These are phyloP conservation scores for Magnusiomyces ingens DNA, from an alignment of 1,139 yeast species.

Conservation along the genomic window DNA sequence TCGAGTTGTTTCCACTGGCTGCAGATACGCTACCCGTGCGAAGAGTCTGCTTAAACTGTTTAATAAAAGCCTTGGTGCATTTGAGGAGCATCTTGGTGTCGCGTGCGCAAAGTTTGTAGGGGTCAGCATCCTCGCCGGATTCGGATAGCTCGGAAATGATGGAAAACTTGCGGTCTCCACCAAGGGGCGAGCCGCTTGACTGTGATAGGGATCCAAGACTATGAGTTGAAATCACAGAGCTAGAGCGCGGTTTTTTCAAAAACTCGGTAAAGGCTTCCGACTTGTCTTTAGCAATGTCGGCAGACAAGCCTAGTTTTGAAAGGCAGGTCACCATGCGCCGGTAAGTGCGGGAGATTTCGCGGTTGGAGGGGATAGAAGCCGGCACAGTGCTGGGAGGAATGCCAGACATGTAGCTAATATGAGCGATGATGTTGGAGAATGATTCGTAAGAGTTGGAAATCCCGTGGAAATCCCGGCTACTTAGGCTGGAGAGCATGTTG, in stretches of 20 bases:
- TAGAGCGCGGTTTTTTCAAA: conserved; percentile 9
- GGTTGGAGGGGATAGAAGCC: conserved; percentile 18
- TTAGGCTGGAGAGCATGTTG: conserved; percentile 15
- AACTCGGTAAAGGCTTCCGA: not conserved
- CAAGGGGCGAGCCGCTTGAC: conserved; percentile 1
- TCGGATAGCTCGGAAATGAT: conserved; percentile 14
- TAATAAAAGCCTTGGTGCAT: conserved; percentile 11
- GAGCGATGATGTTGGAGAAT: conserved; percentile 23
- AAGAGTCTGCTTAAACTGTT: conserved; percentile 6
- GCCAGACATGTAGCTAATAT: conserved; percentile 24
- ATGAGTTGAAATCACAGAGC: conserved; percentile 12
- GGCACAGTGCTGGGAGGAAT: conserved; percentile 28
- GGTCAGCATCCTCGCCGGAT: conserved; percentile 11
- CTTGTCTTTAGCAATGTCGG: conserved; percentile 18
- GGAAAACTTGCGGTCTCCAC: conserved; percentile 10
- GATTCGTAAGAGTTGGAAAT: conserved; percentile 18
- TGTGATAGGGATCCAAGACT: conserved; percentile 9
- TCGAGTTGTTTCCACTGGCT: not conserved
- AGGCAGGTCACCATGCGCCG: conserved; percentile 24
- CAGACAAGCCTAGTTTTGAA: conserved; percentile 22
- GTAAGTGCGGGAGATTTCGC: conserved; percentile 23
- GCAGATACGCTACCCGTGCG: not conserved
- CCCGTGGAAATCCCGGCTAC: conserved; percentile 16
- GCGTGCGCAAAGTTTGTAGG: conserved; percentile 11
- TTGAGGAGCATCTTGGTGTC: conserved; percentile 10